Base-by-base conservation (phyloP, 2,329 filamentous ascomycete species). In the Microcyclosporella mali region DNA sequence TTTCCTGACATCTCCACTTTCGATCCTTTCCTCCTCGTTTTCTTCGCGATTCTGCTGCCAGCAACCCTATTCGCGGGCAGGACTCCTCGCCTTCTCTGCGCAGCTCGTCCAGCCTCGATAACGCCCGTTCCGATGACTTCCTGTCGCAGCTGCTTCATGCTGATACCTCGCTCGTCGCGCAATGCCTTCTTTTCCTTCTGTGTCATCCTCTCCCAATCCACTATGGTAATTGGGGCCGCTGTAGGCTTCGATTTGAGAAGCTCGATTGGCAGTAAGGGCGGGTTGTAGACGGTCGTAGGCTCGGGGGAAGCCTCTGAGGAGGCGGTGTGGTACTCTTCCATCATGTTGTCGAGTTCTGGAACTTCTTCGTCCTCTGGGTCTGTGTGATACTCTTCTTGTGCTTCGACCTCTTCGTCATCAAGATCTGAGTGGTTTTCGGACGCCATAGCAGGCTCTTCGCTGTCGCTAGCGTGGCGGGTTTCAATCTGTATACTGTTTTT, bases 11-110 rank as follows among this genome's bases (percentile, higher is more conserved):
- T 16, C 41, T 35, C 37, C 14, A 27, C 12, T 29, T 43, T 49
- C 14, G 18, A 14, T 15, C 33, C 40, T 45, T 50, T 52, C 25
- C 41, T 33, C 16, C 25, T 41, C 39, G 31, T 41, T 32, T 32
- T 41, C 41, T 40, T 44, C 18, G 25, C 33, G 15, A 52, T 43
- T 37, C 51, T 43, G 3, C 45, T 46, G n/a, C 40, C 46, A 19
- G 33, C 39, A 6, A 53, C 47, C 12, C 32, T 37, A 19, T 46
- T 29, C 28, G 18, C 40, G 16, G 35, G 27, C n/a, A 29, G 15
- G 1, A 55, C 29, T 4, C 50, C 43, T 17, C 52, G 43, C 37
- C 46, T 50, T 17, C 45, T 17, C 40, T 55, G 50, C 38, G 52
- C 50, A 27, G 35, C 45, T 27, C 34, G 41, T 6, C 54, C 52